phyloP scores from a whole-genome alignment of 495 filamentous ascomycete genomes.

The Talaromyces stipitatus region DNA sequence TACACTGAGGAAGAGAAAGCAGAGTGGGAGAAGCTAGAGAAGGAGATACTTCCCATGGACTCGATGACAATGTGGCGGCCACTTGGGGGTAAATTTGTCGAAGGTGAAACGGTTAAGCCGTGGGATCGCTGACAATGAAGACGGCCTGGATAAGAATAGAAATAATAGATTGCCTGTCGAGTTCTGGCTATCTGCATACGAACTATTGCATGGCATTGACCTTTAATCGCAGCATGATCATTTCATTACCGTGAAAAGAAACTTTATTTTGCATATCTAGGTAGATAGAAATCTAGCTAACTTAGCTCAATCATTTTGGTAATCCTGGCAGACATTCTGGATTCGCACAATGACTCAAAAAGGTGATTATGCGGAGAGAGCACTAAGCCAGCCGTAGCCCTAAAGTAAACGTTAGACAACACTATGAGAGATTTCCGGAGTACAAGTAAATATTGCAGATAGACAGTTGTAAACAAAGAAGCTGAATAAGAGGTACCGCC shows the following conservation, averaged over 20 bases:
- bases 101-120: constrained; percentile 2
- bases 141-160: not conserved
- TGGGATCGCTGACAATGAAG: not conserved
- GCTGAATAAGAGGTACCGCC: not conserved
- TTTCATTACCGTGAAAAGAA: no score
- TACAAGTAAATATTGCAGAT: not conserved
- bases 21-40: constrained; percentile 13
- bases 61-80: constrained; percentile 19
- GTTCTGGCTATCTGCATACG: not conserved
- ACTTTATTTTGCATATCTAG: no score
- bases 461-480: not conserved
- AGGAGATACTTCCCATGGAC: constrained; percentile 12
- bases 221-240: no score
- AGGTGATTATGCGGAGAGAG: no score
- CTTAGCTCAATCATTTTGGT: no score
- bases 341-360: no score
- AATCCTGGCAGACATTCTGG: no score
- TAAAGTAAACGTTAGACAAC: no score
- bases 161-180: not conserved
- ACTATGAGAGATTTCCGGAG: no score
- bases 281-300: no score
- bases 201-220: no score
- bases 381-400: no score
- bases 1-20: constrained; percentile 8
- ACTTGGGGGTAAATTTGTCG: constrained; percentile 13